Conservation (phyloP, 2,329 filamentous ascomycete species). For the Fusarium veterinarium region DNA sequence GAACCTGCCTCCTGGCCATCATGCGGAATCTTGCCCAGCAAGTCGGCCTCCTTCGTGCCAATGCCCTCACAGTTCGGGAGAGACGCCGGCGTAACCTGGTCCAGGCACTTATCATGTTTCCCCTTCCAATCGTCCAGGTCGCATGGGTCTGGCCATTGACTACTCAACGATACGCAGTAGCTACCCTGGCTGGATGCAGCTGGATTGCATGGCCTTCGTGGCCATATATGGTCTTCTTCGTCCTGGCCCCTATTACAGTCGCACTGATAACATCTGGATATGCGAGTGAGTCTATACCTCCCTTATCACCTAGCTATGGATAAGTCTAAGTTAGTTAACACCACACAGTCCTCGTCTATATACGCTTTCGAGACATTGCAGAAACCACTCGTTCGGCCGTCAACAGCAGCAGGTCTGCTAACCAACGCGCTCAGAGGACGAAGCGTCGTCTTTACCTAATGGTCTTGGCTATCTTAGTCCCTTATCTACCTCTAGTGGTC, state of each 20-base stretch:
- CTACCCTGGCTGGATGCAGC: slow-evolving; percentile 62
- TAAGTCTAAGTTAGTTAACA: not conserved
- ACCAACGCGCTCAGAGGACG: slow-evolving; percentile 59
- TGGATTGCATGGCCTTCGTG: slow-evolving; percentile 58
- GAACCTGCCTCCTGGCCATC: slow-evolving; percentile 64
- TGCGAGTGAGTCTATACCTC: slow-evolving; percentile 56
- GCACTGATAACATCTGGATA: slow-evolving; percentile 58
- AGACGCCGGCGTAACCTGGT: slow-evolving; percentile 55
- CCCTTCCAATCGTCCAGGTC: slow-evolving; percentile 62
- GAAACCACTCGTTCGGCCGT: slow-evolving; percentile 55
- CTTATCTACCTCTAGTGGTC: slow-evolving; percentile 62
- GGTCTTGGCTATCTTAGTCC: slow-evolving; percentile 62
- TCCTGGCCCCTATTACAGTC: slow-evolving; percentile 58
- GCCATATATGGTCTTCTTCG: slow-evolving; percentile 61
- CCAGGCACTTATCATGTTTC: slow-evolving; percentile 67
- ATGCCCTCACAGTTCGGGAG: slow-evolving; percentile 55
- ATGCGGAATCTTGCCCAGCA: slow-evolving; percentile 65
- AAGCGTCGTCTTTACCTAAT: slow-evolving; percentile 67
- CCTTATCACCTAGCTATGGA: not conserved
- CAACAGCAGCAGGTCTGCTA: slow-evolving; percentile 54
- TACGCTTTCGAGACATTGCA: slow-evolving; percentile 60
- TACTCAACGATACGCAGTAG: slow-evolving; percentile 61
- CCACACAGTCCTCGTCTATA: slow-evolving; percentile 57
- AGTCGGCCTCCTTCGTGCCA: slow-evolving; percentile 58
- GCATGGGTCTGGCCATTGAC: slow-evolving; percentile 61